phyloP scores from a whole-genome alignment of 2,329 filamentous ascomycete genomes.

The Colletotrichum brevisporum region DNA sequence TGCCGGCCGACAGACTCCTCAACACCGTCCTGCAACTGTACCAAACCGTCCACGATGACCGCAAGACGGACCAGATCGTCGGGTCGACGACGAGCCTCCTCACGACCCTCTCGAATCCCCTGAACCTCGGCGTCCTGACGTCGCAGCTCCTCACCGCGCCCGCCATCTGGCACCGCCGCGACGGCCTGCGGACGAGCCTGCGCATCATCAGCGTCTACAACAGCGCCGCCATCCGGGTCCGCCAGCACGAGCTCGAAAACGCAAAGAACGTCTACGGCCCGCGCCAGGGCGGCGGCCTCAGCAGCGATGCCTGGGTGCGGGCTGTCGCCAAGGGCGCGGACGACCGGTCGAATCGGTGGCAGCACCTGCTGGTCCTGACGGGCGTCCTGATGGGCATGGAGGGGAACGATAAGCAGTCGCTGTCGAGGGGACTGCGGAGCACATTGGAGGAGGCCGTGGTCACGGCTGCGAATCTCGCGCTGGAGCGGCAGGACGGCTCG shows the following conservation, averaged over 20 bases:
- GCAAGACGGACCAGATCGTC: conserved; percentile 69
- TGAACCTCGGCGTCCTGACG: conserved; percentile 81
- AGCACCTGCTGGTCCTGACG: conserved; percentile 84
- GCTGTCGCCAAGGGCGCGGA: conserved; percentile 71
- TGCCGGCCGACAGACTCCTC: conserved; percentile 78
- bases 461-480: conserved; percentile 81
- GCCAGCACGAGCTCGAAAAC: conserved; percentile 61
- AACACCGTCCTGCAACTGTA: conserved; percentile 75
- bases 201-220: conserved; percentile 81
- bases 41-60: conserved; percentile 66
- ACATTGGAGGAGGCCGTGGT: conserved; percentile 82
- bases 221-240: conserved; percentile 71
- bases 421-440: conserved; percentile 74
- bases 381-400: conserved; percentile 86
- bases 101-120: conserved; percentile 78
- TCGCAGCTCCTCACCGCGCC: conserved; percentile 80
- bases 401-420: conserved; percentile 71
- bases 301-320: conserved; percentile 68
- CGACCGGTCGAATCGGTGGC: conserved; percentile 78
- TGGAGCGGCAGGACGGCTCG: conserved; percentile 64
- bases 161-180: conserved; percentile 76
- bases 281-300: conserved; percentile 58
- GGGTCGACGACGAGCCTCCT: conserved; percentile 78
- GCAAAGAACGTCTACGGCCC: conserved; percentile 45
- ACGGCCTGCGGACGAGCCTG: conserved; percentile 74